phyloP scores from a whole-genome alignment of 192 early-diverging fungal species.

The Coemansia pectinata region DNA sequence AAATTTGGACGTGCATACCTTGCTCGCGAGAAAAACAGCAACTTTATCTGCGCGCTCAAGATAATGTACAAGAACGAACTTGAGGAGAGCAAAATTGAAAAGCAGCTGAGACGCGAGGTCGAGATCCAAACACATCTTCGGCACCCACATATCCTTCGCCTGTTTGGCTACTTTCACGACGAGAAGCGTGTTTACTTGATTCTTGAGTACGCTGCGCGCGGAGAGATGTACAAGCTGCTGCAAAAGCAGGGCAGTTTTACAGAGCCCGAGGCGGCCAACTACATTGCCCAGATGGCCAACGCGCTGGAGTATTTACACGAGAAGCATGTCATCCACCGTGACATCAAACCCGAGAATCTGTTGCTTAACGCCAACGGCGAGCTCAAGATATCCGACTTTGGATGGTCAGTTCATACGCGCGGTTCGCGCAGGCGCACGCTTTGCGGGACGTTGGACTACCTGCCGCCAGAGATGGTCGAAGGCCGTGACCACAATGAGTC shows the following conservation, averaged over 20 bases:
- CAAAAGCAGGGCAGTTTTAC: constrained; percentile 68
- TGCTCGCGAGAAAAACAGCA: constrained; percentile 82
- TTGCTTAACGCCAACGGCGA: constrained; percentile 83
- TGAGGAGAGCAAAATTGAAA: constrained; percentile 71
- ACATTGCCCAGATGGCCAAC: constrained; percentile 84
- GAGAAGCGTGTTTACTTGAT: constrained; percentile 89
- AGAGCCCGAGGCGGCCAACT: constrained; percentile 81
- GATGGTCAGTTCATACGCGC: constrained; percentile 91
- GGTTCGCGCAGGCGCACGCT: constrained; percentile 78
- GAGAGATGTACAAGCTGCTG: constrained; percentile 89
- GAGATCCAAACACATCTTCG: constrained; percentile 92
- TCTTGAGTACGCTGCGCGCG: constrained; percentile 92
- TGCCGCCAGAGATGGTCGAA: constrained; percentile 96
- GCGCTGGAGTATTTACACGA: constrained; percentile 85
- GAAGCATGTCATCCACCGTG: constrained; percentile 92
- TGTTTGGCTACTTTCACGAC: constrained; percentile 97
- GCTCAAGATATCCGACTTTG: constrained; percentile 96
- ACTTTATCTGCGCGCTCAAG: constrained; percentile 91
- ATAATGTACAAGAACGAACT: constrained; percentile 86
- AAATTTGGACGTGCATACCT: constrained; percentile 96
- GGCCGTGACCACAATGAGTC: constrained; percentile 73
- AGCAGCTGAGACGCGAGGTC: constrained; percentile 91
- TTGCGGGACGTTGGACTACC: constrained; percentile 95
- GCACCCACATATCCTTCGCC: constrained; percentile 91
- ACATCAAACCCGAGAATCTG: constrained; percentile 97